Base-by-base conservation (phyloP, 768 basidiomycete species). In the Kwoniella europaea region DNA sequence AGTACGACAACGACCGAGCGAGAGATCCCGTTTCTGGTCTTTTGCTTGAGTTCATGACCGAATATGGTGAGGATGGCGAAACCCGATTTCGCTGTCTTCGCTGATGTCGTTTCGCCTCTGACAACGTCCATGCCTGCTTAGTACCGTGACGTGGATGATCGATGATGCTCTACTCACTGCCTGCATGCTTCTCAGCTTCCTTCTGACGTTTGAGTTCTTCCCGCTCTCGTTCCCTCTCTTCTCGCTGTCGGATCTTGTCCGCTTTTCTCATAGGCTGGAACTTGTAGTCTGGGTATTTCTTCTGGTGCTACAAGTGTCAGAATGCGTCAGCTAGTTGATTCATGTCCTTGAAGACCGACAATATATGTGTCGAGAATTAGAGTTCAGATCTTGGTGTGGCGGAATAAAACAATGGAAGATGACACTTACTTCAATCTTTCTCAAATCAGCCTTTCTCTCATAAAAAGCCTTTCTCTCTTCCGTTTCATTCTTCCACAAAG, bases 401-500 rank as follows among this genome's bases (percentile, higher is more conserved):
- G 35, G n/a, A n/a, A n/a, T n/a, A n/a, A n/a, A n/a, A n/a, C n/a
- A n/a, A n/a, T n/a, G n/a, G n/a, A n/a, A n/a, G n/a, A n/a, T n/a
- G n/a, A n/a, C n/a, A n/a, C 84, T 71, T 67, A 85, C 85, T 77
- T 85, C 79, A 6, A 66, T 43, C 71, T 84, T 85, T 50, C 71
- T 79, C 27, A 76, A 46, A 44, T 74, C 77, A 10, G 79, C 79
- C 61, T 76, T 69, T 44, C 72, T 44, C 55, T 84, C 84, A 66
- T 85, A 85, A 57, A 72, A 68, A 22, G 72, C 84, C 74, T 86
- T 88, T 68, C 88, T 86, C 0, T 83, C 84, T 1, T 85, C 84
- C 0, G 83, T 57, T 76, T 90, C 90, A 20, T 84, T 82, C 75
- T 82, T 88, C 92, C 92, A 93, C 86, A 89, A 85, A 4, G 79